Conservation (phyloP, 2,329 filamentous ascomycete species). For the Epichloe festucae region DNA sequence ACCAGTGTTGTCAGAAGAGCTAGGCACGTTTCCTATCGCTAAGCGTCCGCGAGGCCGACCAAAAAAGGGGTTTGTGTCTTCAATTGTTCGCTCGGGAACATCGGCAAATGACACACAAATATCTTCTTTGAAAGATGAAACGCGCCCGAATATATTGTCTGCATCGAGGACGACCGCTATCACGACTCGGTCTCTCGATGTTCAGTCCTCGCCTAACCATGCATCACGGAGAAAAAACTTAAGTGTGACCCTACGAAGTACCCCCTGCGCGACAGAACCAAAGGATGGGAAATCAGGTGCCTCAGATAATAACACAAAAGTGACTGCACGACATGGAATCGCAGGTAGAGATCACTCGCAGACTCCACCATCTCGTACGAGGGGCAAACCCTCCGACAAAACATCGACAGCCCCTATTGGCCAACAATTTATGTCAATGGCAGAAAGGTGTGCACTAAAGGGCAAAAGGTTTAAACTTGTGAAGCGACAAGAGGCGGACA, state of each 20-base stretch:
- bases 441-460: conserved; percentile 40
- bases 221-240: background rate
- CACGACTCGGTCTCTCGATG: background rate
- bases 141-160: background rate
- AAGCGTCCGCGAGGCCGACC: conserved; percentile 18
- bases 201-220: background rate
- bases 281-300: background rate
- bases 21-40: background rate
- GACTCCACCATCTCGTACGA: background rate
- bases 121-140: background rate
- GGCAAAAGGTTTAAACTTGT: conserved; percentile 42
- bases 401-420: conserved; percentile 3
- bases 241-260: background rate
- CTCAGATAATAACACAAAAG: background rate
- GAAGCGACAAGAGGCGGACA: conserved; percentile 16
- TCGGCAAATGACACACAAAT: background rate
- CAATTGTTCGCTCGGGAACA: background rate
- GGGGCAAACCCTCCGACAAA: background rate
- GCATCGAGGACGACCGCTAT: background rate
- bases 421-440: conserved; percentile 38
- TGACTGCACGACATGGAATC: background rate
- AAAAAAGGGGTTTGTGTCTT: conserved; percentile 7
- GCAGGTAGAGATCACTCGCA: background rate
- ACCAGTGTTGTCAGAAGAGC: background rate
- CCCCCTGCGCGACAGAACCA: background rate